Base-by-base conservation (phyloP, 345 rosid genomes). In the Salix purpurea region DNA sequence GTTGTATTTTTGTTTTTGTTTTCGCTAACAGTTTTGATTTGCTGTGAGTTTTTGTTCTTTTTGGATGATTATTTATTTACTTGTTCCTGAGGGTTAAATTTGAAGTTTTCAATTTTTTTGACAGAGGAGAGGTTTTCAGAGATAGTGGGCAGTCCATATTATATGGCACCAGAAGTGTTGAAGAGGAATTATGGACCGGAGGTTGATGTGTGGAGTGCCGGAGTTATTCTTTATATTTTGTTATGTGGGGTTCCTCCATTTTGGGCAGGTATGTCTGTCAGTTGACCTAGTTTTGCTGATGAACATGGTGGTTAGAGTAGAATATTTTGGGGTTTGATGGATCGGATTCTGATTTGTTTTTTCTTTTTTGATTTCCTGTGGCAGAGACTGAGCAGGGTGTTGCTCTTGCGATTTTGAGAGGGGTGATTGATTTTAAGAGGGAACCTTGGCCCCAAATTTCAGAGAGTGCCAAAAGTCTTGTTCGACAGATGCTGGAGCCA, bases 381-480 rank as follows among this genome's bases (percentile, higher is more conserved):
- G 80, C 88, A 95, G 97, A 95, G 85, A 88, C 92, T 69, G 99
- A 95, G 78, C 97, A 95, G 88, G 97, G 97, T 74, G 99, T 95
- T 77, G 99, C 99, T 80, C 90, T 93, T 70, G 96, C 99, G 13
- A 95, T 95, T 80, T 83, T 95, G 88, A 87, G 99, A 76, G 94
- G 97, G 50, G 83, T 76, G 58, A 82, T 95, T 83, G 97, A 91
- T 80, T 91, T 90, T 78, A 91, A 90, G 85, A 88, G 97, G 86
- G 97, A 95, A 52, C 99, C 97, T 36, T 93, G 99, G 99, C 93
- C 99, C 79, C 99, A 93, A 79, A 83, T 95, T 78, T 90, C 97
- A 16, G 97, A 90, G 60, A 87, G 87, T 69, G 99, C 99, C 1
- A 95, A 91, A 86, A 91, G 89, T 81, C 97, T 95, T 74, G 94